Evolutionary conservation across 108 stramenopile species (phyloP).

Genomic region (Stephanodiscus minutulus): DNA sequence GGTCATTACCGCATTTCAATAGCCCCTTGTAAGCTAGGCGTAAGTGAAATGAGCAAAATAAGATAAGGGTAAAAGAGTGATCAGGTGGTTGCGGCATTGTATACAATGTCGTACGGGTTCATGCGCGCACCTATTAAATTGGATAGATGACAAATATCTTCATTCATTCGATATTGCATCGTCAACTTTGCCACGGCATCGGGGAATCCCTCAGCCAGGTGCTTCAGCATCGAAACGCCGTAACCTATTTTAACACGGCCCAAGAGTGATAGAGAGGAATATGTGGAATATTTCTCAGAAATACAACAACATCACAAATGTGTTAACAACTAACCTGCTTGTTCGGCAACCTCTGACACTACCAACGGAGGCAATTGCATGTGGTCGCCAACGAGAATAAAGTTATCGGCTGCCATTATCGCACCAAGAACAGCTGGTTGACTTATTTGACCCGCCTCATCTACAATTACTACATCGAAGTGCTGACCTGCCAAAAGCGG

Average conservation of each 20-base stretch:
- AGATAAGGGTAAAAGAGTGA: background rate
- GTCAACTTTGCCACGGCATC: slow-evolving; percentile 80
- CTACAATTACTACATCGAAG: slow-evolving; percentile 97
- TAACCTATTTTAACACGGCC: slow-evolving; percentile 61
- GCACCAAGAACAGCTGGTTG: slow-evolving; percentile 93
- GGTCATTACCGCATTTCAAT: slow-evolving; percentile 87
- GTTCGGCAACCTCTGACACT: slow-evolving; percentile 74
- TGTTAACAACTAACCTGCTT: slow-evolving; percentile 64
- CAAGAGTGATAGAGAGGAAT: background rate
- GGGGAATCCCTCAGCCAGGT: slow-evolving; percentile 86
- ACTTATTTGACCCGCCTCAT: slow-evolving; percentile 97
- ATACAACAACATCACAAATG: background rate
- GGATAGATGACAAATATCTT: slow-evolving; percentile 86
- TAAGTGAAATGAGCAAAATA: background rate
- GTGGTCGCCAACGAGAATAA: slow-evolving; percentile 97
- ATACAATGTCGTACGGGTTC: background rate
- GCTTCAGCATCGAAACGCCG: slow-evolving; percentile 85
- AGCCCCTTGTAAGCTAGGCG: slow-evolving; percentile 72
- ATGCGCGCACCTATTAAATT: slow-evolving; percentile 65
- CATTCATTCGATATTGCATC: slow-evolving; percentile 96
- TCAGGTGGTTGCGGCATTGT: background rate
- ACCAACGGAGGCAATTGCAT: slow-evolving; percentile 97
- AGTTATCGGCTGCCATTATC: slow-evolving; percentile 79
- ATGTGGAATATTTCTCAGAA: background rate
- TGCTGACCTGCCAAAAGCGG: slow-evolving; percentile 73